Conservation (phyloP, 768 basidiomycete genomes). For the Collybia sordida region DNA sequence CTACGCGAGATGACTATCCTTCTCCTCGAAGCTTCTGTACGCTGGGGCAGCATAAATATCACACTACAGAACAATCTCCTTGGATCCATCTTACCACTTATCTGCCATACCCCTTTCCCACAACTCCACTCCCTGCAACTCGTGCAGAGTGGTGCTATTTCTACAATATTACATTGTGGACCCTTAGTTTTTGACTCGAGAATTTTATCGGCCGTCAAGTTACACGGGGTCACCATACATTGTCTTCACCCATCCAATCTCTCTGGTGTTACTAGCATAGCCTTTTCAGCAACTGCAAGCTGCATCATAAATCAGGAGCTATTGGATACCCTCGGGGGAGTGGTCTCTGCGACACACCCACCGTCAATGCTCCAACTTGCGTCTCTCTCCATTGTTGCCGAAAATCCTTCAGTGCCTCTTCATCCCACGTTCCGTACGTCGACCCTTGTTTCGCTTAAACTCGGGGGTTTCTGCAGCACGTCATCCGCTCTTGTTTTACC, state of each 20-base stretch:
- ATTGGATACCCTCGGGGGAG: neutral
- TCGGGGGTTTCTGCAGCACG: neutral
- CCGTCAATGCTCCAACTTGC: slow-evolving; percentile 1
- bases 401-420: neutral
- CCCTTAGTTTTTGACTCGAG: slow-evolving; percentile 5
- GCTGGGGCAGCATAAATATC: slow-evolving; percentile 1
- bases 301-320: slow-evolving; percentile 7
- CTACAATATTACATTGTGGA: slow-evolving; percentile 1
- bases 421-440: slow-evolving; percentile 3
- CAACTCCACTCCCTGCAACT: slow-evolving; percentile 4
- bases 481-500: neutral
- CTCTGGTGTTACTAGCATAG: slow-evolving; percentile 3
- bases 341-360: neutral
- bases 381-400: neutral
- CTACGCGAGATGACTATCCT: neutral
- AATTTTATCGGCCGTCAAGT: neutral
- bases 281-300: neutral
- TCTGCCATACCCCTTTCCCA: neutral
- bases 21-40: neutral
- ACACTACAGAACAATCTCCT: neutral
- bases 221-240: slow-evolving; percentile 4
- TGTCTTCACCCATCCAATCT: neutral
- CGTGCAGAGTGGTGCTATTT: neutral
- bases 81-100: neutral
- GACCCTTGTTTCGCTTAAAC: slow-evolving; percentile 4